Conservation (phyloP, 2,329 filamentous ascomycete genomes). For the Stagonosporopsis tanaceti region DNA sequence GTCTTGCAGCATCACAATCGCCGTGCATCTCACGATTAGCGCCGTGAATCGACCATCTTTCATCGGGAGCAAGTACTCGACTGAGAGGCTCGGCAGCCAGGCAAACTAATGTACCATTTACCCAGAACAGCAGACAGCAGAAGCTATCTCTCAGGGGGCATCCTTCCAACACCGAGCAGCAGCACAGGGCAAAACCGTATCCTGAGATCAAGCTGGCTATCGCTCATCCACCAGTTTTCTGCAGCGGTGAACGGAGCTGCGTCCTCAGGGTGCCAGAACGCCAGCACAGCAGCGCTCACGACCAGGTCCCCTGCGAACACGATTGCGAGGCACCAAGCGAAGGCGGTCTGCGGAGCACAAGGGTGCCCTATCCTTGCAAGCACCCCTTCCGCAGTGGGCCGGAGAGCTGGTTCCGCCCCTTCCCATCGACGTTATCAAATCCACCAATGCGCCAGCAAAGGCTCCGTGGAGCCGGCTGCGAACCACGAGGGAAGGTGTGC, state of each 20-base stretch:
- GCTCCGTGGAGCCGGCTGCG: background rate
- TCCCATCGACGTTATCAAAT: background rate
- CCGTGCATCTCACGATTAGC: slow-evolving; percentile 29
- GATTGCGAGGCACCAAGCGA: slow-evolving; percentile 13
- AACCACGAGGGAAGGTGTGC: slow-evolving; percentile 23
- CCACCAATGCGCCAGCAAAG: background rate
- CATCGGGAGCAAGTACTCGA: background rate
- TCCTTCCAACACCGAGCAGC: background rate
- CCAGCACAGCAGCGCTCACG: slow-evolving; percentile 17
- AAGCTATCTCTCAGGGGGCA: background rate
- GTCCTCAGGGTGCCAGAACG: slow-evolving; percentile 7
- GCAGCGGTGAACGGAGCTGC: slow-evolving; percentile 28
- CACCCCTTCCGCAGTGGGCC: slow-evolving; percentile 26
- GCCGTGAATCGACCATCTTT: slow-evolving; percentile 21
- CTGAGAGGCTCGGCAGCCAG: slow-evolving; percentile 5
- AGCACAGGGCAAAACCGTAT: background rate
- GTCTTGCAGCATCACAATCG: slow-evolving; percentile 20
- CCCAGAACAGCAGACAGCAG: slow-evolving; percentile 6
- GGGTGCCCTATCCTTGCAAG: slow-evolving; percentile 24
- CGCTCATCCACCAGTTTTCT: slow-evolving; percentile 5
- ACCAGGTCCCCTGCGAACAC: slow-evolving; percentile 22
- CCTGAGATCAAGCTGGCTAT: background rate
- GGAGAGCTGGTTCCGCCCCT: slow-evolving; percentile 34
- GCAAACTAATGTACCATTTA: slow-evolving; percentile 13
- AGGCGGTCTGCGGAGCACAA: slow-evolving; percentile 37